Evolutionary conservation across 495 filamentous ascomycete species (phyloP), one percentile per base, ranked within the genome.

Genomic region (Penicillium fimorum): DNA sequence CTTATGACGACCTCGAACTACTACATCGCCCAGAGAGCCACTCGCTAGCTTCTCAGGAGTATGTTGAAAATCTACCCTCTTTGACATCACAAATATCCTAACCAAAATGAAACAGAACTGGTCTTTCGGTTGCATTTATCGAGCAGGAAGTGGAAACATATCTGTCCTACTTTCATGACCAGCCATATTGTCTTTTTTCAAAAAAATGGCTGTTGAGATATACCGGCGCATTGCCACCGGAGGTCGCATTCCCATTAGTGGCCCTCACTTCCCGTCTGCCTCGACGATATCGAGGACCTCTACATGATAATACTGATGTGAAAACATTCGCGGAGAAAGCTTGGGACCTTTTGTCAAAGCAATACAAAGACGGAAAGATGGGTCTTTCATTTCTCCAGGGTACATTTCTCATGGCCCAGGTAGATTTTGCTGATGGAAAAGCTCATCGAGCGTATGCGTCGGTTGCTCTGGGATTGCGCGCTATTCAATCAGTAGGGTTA

Each of bases 341-440:
- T 10, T 66, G 67, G 65, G 33, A 57, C 13, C 58, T 64, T 9
- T 40, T 70, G 13, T 66, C 65, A 10, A 25, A 48, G 7, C 54
- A 60, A 32, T 64, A 70, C 24, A 47, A 50, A 42, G 25, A 58
- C 20, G 57, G 60, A 3, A 52, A 56, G 30, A 53, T 59, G 18
- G 59, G 58, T n/a, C 56, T 70, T 13, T 67, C 58, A 0, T 62
- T 68, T 41, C 62, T 70, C 1, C 67, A 70, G 29, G 67, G 62
- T 9, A 64, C 56, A 1, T 70, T 66, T 37, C 58, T 70, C 3
- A 56, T 66, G 38, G 65, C 67, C 5, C 67, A 68, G 37, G 58
- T 68, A 24, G 62, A 68, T 30, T 70, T 70, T 42, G 65, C 65
- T 0, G 60, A 62, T 49, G 67, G 67, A 11, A 60, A 60, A 46